Evolutionary conservation across 2,329 filamentous ascomycete genomes (phyloP).

Genomic region (Colletotrichum sublineola): DNA sequence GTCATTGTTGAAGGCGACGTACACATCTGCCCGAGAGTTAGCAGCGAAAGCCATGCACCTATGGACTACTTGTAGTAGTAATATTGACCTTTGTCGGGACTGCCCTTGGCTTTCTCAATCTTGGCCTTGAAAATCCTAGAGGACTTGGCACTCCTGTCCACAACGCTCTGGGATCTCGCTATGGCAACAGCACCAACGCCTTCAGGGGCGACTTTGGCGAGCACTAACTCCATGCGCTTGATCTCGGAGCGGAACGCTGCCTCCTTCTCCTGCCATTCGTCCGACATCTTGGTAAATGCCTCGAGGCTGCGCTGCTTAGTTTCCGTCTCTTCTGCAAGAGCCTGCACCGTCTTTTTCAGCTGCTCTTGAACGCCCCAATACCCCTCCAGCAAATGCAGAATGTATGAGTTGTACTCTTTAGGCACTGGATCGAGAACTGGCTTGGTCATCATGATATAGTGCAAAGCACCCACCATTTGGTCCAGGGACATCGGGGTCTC

Average conservation of each 20-base stretch:
- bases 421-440: conserved; percentile 53
- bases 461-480: conserved; percentile 60
- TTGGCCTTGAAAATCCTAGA: conserved; percentile 50
- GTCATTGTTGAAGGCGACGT: neutral
- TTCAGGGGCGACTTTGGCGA: conserved; percentile 52
- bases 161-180: conserved; percentile 57
- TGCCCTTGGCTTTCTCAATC: conserved; percentile 47
- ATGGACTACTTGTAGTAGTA: neutral
- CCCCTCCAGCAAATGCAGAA: conserved; percentile 55
- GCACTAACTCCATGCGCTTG: conserved; percentile 54
- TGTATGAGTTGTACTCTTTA: conserved; percentile 57
- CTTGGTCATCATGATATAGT: conserved; percentile 56
- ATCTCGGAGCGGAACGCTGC: conserved; percentile 55
- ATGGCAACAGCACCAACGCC: conserved; percentile 61
- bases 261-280: conserved; percentile 57
- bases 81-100: conserved; percentile 21
- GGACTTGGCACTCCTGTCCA: conserved; percentile 53
- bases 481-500: conserved; percentile 59
- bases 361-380: conserved; percentile 48
- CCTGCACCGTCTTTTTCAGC: conserved; percentile 41
- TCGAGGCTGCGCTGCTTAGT: conserved; percentile 45
- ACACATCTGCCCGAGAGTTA: neutral
- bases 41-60: neutral
- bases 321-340: conserved; percentile 33
- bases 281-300: conserved; percentile 53